Conservation (phyloP, 129 eudicot genomes). For the Tagetes patula region DNA sequence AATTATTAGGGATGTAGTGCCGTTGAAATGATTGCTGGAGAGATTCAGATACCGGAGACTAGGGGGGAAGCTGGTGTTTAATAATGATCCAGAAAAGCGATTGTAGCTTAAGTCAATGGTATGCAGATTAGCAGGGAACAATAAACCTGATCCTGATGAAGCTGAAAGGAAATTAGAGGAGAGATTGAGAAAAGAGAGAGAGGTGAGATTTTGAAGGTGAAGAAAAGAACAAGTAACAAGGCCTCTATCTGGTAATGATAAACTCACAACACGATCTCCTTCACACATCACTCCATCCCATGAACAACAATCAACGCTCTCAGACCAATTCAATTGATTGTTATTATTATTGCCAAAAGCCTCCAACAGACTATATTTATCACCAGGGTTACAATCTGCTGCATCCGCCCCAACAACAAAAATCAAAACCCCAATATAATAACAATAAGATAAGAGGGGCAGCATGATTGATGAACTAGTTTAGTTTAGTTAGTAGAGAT, state of each 20-base stretch:
- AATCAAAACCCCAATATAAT: constrained; percentile 5
- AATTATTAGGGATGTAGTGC: background rate
- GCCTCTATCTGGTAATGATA: constrained; percentile 46
- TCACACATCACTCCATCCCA: constrained; percentile 60
- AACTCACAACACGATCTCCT: constrained; percentile 33
- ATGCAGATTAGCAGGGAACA: constrained; percentile 4
- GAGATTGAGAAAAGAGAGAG: constrained; percentile 49
- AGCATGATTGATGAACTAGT: background rate
- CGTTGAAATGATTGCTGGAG: constrained; percentile 56
- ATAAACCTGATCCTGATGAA: constrained; percentile 18
- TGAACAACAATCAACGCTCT: constrained; percentile 36
- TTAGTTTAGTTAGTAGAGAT: background rate
- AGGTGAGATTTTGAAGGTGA: constrained; percentile 37
- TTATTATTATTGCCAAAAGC: constrained; percentile 23
- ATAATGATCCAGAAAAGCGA: constrained; percentile 34
- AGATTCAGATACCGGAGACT: constrained; percentile 38
- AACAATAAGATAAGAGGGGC: background rate
- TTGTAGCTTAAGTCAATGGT: constrained; percentile 51
- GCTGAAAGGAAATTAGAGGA: constrained; percentile 48
- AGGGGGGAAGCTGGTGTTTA: constrained; percentile 18
- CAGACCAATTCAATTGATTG: constrained; percentile 33
- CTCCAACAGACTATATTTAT: constrained; percentile 35
- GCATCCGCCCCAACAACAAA: constrained; percentile 12
- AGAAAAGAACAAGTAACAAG: constrained; percentile 41
- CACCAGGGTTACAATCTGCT: constrained; percentile 36